Percentiles rank a stretch among this genome's conserved stretches.
phyloP scores from a whole-genome alignment of 768 basidiomycete genomes.

The Phallus indusiatus region DNA sequence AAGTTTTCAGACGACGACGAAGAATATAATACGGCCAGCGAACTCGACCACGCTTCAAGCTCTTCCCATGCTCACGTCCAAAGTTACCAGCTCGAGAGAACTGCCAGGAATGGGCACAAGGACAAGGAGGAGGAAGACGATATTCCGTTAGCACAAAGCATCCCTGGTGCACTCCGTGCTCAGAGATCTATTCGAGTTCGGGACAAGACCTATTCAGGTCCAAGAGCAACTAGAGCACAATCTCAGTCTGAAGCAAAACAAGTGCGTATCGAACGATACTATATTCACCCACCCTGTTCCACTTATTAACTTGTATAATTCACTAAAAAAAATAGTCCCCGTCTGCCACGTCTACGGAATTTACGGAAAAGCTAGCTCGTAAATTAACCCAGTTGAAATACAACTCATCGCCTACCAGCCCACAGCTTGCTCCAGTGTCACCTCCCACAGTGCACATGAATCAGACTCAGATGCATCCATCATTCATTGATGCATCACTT shows the following conservation, averaged over 20 bases:
- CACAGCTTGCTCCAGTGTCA: neutral
- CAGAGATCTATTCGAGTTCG: conserved; percentile 72
- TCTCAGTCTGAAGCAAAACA: neutral
- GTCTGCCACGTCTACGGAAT: neutral
- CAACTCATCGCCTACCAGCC: neutral
- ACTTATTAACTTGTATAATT: neutral
- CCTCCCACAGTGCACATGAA: neutral
- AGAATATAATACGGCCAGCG: neutral
- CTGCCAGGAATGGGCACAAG: neutral
- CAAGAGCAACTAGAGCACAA: neutral
- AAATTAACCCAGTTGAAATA: neutral
- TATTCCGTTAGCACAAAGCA: conserved; percentile 71
- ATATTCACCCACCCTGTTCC: no score
- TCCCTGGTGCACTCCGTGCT: conserved; percentile 74
- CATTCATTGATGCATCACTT: neutral
- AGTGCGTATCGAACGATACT: neutral
- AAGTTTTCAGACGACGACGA: neutral
- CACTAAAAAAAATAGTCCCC: neutral
- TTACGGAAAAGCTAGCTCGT: neutral
- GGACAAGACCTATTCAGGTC: conserved; percentile 49
- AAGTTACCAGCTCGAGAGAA: no score
- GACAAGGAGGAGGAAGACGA: conserved; percentile 53
- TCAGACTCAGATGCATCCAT: neutral
- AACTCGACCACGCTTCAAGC: neutral
- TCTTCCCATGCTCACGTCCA: no score